Evolutionary conservation across 1,284 basidiomycete genomes (phyloP).

Genomic region (Agroathelia rolfsii): DNA sequence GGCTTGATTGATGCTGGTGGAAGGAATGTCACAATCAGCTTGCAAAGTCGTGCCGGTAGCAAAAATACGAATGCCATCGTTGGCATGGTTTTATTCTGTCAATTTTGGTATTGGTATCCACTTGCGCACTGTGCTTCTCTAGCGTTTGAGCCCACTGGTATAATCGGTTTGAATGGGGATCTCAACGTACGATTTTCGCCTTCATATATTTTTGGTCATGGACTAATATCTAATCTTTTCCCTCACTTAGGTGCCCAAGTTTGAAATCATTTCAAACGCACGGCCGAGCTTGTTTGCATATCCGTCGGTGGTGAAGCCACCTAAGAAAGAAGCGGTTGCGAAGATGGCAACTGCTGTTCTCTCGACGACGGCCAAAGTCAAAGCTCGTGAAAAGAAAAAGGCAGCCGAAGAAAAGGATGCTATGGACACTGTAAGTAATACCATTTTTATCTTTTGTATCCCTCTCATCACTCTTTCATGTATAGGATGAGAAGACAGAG

Average conservation of each 20-base stretch:
- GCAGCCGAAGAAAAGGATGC: constrained; percentile 69
- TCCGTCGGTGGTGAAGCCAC: constrained; percentile 73
- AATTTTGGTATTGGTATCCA: constrained; percentile 99
- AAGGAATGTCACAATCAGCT: constrained; percentile 86
- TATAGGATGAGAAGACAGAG: constrained; percentile 45
- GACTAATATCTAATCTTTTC: constrained; percentile 6
- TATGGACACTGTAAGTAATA: constrained; percentile 74
- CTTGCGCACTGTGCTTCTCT: constrained; percentile 88
- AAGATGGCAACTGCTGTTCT: constrained; percentile 90
- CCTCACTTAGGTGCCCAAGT: constrained; percentile 64
- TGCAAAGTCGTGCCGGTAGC: constrained; percentile 86
- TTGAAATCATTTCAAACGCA: constrained; percentile 84
- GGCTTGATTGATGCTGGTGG: constrained; percentile 96
- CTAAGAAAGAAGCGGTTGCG: constrained; percentile 82
- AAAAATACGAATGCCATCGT: constrained; percentile 88
- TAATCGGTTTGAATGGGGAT: constrained; percentile 82
- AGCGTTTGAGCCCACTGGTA: constrained; percentile 87
- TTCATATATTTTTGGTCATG: constrained; percentile 4
- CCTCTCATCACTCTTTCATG: constrained; percentile 7
- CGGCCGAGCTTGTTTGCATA: constrained; percentile 87
- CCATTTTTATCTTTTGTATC: not conserved
- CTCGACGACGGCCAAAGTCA: constrained; percentile 90
- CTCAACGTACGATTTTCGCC: constrained; percentile 53
- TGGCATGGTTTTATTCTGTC: constrained; percentile 91
- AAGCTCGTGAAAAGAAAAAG: constrained; percentile 86